Evolutionary conservation across 1,139 yeast genomes (phyloP), one percentile per base, ranked within the genome.

Genomic region (Saccharomyces hybrid): DNA sequence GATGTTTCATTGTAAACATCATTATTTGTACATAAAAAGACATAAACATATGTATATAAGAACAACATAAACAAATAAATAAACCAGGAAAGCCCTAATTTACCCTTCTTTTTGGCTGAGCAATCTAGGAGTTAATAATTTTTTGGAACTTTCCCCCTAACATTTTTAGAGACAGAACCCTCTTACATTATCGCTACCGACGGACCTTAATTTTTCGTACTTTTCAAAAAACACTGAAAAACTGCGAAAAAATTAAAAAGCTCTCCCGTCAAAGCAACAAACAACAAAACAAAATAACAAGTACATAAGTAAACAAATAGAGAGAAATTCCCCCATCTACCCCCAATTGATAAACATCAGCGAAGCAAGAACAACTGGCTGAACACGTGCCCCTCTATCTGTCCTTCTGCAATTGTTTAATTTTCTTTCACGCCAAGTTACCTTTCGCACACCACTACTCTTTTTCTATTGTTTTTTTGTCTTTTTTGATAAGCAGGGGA

Each of bases 371-470:
- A 38, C 44, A 11, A 38, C 44, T 20, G 44, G 44, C 44, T 38
- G 44, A 38, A 38, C n/a, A 38, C 44, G 44, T 20, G 44, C 25
- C 25, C 44, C 44, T 38, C n/a, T 20, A 38, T 9, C 44, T 38
- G 16, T 38, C 26, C 44, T 38, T 38, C 38, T 38, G 44, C 44
- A 38, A 38, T 38, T 38, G 44, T 38, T 20, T 38, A 38, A 11
- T 20, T 11, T 38, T 38, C 44, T 38, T 38, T 20, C 44, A 38
- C 48, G 48, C 48, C n/a, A 27, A 47, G 20, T 47, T 47, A 47
- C 32, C 14, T 16, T 23, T 47, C 23, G 48, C 32, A 32, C 25
- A 49, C 27, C 5, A 27, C 11, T 38, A 20, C 27, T 30, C 32
- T 44, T 31, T 48, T 31, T 23, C 26, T 28, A 14, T 28, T 31